These are phyloP conservation scores for Penicillium janthinellum DNA, from an alignment of 2,329 filamentous ascomycete genomes.

Conservation along the genomic window DNA sequence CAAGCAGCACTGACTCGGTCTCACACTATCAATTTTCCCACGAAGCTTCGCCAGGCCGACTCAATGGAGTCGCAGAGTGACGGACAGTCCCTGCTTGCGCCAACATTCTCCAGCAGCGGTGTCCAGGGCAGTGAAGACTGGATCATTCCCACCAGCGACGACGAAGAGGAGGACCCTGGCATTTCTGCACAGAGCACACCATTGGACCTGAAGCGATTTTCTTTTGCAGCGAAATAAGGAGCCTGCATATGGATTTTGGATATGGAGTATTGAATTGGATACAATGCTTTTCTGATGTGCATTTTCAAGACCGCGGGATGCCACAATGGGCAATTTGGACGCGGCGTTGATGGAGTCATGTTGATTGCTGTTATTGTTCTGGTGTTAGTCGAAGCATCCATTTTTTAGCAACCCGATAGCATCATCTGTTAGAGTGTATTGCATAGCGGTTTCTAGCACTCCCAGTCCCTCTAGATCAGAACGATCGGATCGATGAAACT, in stretches of 20 bases:
- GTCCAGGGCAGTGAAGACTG: conserved; percentile 54
- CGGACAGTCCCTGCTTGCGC: neutral
- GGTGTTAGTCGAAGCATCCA: neutral
- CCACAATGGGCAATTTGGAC: neutral
- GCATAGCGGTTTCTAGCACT: neutral
- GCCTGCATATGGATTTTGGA: conserved; percentile 17
- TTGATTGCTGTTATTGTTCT: neutral
- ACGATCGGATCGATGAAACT: too few species aligned
- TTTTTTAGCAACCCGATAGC: neutral
- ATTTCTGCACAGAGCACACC: conserved; percentile 16
- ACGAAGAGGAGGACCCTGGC: conserved; percentile 27
- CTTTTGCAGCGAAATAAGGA: conserved; percentile 33
- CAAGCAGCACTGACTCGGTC: conserved; percentile 43
- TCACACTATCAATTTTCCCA: conserved; percentile 37
- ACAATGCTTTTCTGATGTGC: conserved; percentile 8
- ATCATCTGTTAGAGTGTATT: neutral
- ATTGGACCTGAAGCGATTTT: conserved; percentile 42
- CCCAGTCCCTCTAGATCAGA: neutral
- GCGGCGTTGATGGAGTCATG: neutral
- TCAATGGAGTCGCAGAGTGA: conserved; percentile 10
- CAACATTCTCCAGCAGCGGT: conserved; percentile 15
- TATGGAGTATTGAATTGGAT: conserved; percentile 17
- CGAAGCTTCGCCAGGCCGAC: conserved; percentile 17
- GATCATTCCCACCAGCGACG: conserved; percentile 55
- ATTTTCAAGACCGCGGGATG: conserved; percentile 4